Evolutionary conservation across 1,139 yeast species (phyloP).

Genomic region (Protomyces pachydermus): DNA sequence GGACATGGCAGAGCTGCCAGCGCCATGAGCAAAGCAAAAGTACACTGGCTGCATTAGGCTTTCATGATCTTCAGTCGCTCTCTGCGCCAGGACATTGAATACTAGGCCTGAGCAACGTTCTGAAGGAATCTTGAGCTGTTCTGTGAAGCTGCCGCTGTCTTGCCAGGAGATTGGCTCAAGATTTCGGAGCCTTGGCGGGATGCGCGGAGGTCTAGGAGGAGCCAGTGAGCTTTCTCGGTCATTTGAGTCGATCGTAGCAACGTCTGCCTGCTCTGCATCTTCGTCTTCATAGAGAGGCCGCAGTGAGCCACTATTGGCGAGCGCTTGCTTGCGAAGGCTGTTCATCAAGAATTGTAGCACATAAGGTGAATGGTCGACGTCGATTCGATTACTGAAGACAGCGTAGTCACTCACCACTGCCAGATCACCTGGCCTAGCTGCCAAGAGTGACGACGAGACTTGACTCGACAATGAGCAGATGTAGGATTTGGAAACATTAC

Average conservation of each 20-base stretch:
- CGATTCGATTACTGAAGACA: background rate
- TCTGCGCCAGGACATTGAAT: background rate
- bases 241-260: too few relatives aligned
- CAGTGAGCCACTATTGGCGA: background rate
- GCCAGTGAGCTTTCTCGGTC: background rate
- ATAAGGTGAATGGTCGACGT: too few relatives aligned
- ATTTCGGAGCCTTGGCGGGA: background rate
- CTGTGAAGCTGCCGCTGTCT: background rate
- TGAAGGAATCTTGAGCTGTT: background rate
- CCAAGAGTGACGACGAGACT: too few relatives aligned
- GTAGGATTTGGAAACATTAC: background rate
- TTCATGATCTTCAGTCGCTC: background rate
- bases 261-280: background rate
- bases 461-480: background rate
- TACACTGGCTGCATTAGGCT: background rate
- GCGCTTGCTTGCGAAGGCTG: background rate
- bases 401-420: too few relatives aligned
- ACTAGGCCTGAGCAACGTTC: background rate
- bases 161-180: background rate
- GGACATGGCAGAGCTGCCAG: slow-evolving; percentile 81
- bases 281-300: background rate
- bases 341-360: background rate
- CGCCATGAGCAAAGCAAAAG: slow-evolving; percentile 59
- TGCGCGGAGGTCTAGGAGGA: background rate
- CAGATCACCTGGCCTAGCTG: too few relatives aligned